Percentiles rank a stretch among this genome's conserved stretches.
Conservation (phyloP, 345 rosid species). For the Nephelium lappaceum region DNA sequence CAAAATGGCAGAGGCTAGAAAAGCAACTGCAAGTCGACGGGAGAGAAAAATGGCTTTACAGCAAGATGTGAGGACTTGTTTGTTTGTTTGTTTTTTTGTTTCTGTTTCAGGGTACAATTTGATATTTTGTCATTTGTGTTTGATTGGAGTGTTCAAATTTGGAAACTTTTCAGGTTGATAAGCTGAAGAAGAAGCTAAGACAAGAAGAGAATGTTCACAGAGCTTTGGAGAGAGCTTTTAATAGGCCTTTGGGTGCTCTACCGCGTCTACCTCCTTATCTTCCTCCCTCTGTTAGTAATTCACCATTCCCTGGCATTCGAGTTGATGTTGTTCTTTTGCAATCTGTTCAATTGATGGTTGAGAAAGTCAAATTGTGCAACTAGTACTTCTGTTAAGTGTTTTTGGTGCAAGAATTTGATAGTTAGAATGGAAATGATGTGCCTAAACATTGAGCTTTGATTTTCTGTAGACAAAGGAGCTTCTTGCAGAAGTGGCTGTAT, state of each 20-base stretch:
- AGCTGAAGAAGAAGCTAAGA: conserved; percentile 79
- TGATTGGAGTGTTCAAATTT: conserved; percentile 8
- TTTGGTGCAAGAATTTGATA: neutral
- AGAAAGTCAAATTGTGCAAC: neutral
- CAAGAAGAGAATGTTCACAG: conserved; percentile 83
- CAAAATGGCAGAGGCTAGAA: conserved; percentile 34
- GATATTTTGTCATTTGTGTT: conserved; percentile 1
- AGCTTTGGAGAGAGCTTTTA: conserved; percentile 88
- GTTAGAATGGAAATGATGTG: neutral
- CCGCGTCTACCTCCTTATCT: conserved; percentile 95
- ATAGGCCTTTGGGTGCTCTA: conserved; percentile 84
- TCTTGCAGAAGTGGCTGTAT: conserved; percentile 92
- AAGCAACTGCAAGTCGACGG: conserved; percentile 37
- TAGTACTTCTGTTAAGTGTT: too few species aligned
- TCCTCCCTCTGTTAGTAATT: conserved; percentile 71
- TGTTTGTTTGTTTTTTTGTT: neutral
- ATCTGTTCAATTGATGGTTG: neutral
- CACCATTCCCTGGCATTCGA: conserved; percentile 6
- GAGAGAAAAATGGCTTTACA: conserved; percentile 66
- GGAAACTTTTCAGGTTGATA: conserved; percentile 61
- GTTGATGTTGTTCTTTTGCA: neutral
- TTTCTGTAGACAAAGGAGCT: conserved; percentile 72
- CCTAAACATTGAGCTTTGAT: conserved; percentile 14
- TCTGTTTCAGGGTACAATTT: neutral
- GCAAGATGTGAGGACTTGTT: conserved; percentile 59